Evolutionary conservation across 2,329 filamentous ascomycete species (phyloP), one percentile per base, ranked within the genome.

Genomic region (Fusarium illudens): DNA sequence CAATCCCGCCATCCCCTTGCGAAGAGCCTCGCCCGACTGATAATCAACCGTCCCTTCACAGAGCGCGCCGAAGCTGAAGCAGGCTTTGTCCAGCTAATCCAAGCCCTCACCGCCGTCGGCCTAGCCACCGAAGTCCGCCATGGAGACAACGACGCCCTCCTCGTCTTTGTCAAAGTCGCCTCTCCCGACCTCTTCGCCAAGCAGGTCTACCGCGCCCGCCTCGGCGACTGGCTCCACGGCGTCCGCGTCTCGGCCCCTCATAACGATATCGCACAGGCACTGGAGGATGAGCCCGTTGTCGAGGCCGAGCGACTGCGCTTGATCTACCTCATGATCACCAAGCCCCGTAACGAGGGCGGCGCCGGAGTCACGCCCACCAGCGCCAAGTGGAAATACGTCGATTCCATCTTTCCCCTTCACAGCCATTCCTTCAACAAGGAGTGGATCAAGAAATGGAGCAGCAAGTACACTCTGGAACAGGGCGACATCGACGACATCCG

Each of bases 201-300:
- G 68, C 92, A 97, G 74, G 87, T 97, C 51, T 96, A 97, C 79
- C 89, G 93, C 68, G 92, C 92, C 58, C 89, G 96, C 68, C 90
- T 97, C 17, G 92, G 94, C 76, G 96, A 98, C 80, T 99, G 94
- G 93, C 88, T 98, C 32, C 91, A 96, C 76, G 94, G 94, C 54
- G 91, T 97, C 57, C 90, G 93, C 66, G 86, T 92, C 51, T 87
- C 88, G 19, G 89, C 93, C 33, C 95, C 95, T 0, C 86, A 89
- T 58, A 90, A 89, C 75, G 89, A 96, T 70, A 88, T 93, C 17
- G 81, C 86, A 49, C 84, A 88, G 62, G 87, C 90, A 13, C 86
- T 96, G 54, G 83, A 89, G 61, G 82, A 87, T 15, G 91, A 97
- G 70, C 92, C 94, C 2, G 85, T 97, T 60, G 93, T 90, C 36